phyloP scores from a whole-genome alignment of 768 basidiomycete genomes.

The Leccinellum albellum region DNA sequence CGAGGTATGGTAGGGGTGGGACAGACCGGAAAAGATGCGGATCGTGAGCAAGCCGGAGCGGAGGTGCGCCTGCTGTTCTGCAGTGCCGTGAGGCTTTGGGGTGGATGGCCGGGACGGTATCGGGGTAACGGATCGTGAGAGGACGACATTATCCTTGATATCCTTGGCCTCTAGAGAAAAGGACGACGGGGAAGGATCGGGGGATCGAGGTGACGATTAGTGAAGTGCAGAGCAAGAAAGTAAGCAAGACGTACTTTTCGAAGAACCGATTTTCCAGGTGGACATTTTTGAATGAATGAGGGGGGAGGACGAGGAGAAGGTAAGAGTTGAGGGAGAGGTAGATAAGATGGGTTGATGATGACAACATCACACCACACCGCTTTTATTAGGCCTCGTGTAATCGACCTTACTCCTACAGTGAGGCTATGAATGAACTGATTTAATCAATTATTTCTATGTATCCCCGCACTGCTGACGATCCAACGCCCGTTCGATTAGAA shows the following conservation, averaged over 20 bases:
- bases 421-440: neutral
- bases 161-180: constrained; percentile 61
- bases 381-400: neutral
- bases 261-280: constrained; percentile 46
- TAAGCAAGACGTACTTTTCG: constrained; percentile 29
- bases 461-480: neutral
- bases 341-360: neutral
- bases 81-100: constrained; percentile 53
- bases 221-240: neutral
- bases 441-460: neutral
- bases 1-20: constrained; percentile 17
- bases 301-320: neutral
- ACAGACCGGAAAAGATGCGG: constrained; percentile 86
- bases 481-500: too few relatives aligned
- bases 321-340: neutral
- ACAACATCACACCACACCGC: neutral
- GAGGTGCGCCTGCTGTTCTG: constrained; percentile 53
- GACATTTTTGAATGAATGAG: constrained; percentile 38
- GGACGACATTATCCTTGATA: constrained; percentile 60
- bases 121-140: constrained; percentile 77
- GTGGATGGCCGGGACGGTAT: constrained; percentile 80
- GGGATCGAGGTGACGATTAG: constrained; percentile 2
- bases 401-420: neutral
- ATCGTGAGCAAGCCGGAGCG: constrained; percentile 92
- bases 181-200: constrained; percentile 1